These are phyloP conservation scores for Niebla homalea DNA, from an alignment of 495 filamentous ascomycete genomes.

Conservation along the genomic window DNA sequence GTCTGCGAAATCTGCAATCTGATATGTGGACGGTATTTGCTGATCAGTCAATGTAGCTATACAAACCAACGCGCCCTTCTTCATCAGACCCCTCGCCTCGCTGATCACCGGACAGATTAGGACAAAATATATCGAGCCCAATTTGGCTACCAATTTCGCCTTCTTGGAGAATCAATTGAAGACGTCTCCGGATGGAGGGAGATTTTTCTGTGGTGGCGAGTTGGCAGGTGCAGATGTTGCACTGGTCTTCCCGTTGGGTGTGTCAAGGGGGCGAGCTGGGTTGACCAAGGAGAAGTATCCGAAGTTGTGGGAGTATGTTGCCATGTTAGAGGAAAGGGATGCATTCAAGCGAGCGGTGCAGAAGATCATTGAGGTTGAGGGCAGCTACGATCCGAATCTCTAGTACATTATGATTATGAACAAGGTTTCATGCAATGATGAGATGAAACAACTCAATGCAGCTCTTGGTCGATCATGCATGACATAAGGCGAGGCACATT, in stretches of 20 bases:
- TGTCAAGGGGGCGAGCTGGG: constrained; percentile 28
- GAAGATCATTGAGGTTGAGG: constrained; percentile 50
- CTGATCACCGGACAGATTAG: constrained; percentile 51
- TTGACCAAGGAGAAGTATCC: constrained; percentile 45
- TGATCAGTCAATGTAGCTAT: constrained; percentile 26
- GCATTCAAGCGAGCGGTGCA: constrained; percentile 47
- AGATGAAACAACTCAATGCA: no score
- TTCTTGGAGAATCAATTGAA: constrained; percentile 63
- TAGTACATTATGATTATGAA: not conserved
- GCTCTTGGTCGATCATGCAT: no score
- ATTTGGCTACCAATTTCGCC: constrained; percentile 47
- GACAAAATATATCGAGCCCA: constrained; percentile 44
- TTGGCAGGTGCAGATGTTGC: constrained; percentile 73
- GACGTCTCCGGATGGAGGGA: constrained; percentile 47
- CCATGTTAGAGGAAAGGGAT: constrained; percentile 44
- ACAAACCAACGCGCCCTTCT: constrained; percentile 60
- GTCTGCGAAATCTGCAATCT: not conserved
- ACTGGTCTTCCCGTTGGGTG: constrained; percentile 59
- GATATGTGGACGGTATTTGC: no score
- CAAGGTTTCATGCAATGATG: no score
- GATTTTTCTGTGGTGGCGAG: constrained; percentile 55
- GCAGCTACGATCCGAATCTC: constrained; percentile 16
- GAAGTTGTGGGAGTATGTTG: constrained; percentile 47
- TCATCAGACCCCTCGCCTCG: constrained; percentile 64
- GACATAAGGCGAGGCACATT: no score